Base-by-base conservation (phyloP, 75 land plant genomes). In the Ceratopteris richardii region DNA sequence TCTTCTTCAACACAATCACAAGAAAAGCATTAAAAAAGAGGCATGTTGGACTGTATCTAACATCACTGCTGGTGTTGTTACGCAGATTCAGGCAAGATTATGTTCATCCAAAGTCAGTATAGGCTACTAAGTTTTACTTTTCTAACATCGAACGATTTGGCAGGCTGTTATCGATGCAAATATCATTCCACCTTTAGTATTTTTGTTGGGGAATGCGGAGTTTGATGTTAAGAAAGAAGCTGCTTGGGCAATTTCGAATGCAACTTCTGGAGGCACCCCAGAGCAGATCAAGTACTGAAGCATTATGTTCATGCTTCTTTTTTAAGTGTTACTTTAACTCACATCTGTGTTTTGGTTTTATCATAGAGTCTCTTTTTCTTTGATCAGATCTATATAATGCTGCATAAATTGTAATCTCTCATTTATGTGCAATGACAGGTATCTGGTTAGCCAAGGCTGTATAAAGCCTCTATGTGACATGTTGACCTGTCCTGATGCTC, bases 31-130 rank as follows among this genome's bases (percentile, higher is more conserved):
- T 24, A 86, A 80, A 57, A 86, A 86, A 76, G 83, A 86, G 71
- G 87, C 87, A 60, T 86, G 87, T 44, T 86, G 81, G 90, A 86
- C 90, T n/a, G 80, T 83, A 50, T 86, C 83, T 40, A 86, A 86
- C 62, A 82, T 86, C 58, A 86, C 83, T 19, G 83, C 86, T 46
- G 87, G 87, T 29, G 83, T 80, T 60, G 69, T 66, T 55, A 69
- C 72, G 2, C 87, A 87, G 55, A 87, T 87, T 39, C 87, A 84
- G 86, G 88, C 81, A 12, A 33, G 20, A 42, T 26, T 53, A 6
- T n/a, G n/a, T n/a, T n/a, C n/a, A n/a, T n/a, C n/a, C n/a, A n/a
- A n/a, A n/a, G n/a, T n/a, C n/a, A n/a, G n/a, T n/a, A n/a, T n/a
- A n/a, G n/a, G n/a, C n/a, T n/a, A n/a, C n/a, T n/a, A n/a, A n/a